Evolutionary conservation across 345 rosid species (phyloP).

Genomic region (Psidium friedrichsthalianum): DNA sequence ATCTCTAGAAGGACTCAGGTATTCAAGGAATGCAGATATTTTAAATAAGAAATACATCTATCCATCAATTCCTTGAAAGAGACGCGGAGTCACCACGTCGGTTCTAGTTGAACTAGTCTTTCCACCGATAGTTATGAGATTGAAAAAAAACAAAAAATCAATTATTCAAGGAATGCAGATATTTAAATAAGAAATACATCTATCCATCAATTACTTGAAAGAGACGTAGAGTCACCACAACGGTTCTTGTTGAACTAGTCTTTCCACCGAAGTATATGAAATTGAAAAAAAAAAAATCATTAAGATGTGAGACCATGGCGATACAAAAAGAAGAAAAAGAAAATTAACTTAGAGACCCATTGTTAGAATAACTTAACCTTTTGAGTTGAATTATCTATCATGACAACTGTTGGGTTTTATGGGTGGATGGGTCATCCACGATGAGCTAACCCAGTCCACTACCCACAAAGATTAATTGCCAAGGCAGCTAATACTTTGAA

Average conservation of each 20-base stretch:
- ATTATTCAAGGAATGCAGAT: not conserved
- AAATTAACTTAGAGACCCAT: not conserved
- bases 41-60: too few relatives aligned
- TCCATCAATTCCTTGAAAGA: not conserved
- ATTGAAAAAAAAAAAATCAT: not conserved
- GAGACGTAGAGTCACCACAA: not conserved
- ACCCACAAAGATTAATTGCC: too few relatives aligned
- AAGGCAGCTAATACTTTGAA: too few relatives aligned
- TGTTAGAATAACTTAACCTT: not conserved
- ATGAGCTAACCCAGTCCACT: too few relatives aligned
- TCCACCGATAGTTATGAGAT: not conserved
- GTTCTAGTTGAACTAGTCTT: not conserved
- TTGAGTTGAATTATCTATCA: not conserved
- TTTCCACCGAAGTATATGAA: not conserved
- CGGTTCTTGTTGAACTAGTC: not conserved
- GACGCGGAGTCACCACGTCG: not conserved
- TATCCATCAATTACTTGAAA: not conserved
- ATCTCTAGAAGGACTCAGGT: not conserved
- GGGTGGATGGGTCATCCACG: too few relatives aligned
- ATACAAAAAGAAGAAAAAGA: not conserved
- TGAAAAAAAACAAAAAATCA: not conserved
- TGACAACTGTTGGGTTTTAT: not conserved
- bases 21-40: not conserved
- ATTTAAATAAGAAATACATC: not conserved
- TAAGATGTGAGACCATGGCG: not conserved